phyloP scores from a whole-genome alignment of 768 basidiomycete species.

The Collybia sordida region DNA sequence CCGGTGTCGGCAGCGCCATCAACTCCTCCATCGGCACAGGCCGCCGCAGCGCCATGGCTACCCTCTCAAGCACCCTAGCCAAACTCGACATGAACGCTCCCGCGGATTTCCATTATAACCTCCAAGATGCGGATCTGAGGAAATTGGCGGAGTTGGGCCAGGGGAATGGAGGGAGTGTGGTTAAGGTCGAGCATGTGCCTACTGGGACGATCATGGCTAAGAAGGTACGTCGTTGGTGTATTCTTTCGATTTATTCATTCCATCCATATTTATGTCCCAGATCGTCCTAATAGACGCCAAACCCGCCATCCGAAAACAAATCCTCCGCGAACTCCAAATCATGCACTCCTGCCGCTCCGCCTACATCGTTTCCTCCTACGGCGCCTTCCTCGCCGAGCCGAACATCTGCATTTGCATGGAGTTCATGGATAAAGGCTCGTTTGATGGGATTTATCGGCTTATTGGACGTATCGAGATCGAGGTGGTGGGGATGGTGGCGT shows the following conservation, averaged over 20 bases:
- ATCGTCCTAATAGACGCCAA: conserved; percentile 98
- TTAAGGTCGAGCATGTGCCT: conserved; percentile 90
- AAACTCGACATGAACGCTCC: conserved; percentile 82
- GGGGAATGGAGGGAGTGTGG: conserved; percentile 97
- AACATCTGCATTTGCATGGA: conserved; percentile 99
- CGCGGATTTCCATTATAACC: conserved; percentile 77
- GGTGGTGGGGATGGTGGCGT: conserved; percentile 91
- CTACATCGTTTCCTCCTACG: conserved; percentile 96
- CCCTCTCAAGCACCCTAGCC: conserved; percentile 79
- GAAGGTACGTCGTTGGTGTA: conserved; percentile 72
- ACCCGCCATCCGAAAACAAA: conserved; percentile 94
- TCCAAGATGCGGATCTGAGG: conserved; percentile 85
- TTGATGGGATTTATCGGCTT: conserved; percentile 94
- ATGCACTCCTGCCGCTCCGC: conserved; percentile 95
- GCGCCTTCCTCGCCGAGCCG: conserved; percentile 93
- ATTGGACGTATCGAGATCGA: conserved; percentile 90
- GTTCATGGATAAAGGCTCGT: conserved; percentile 88
- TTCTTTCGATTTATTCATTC: neutral
- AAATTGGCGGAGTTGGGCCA: conserved; percentile 89
- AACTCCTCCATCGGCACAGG: conserved; percentile 12
- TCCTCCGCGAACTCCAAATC: conserved; percentile 95
- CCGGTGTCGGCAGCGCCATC: neutral
- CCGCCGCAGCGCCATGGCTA: conserved; percentile 67
- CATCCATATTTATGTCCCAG: conserved; percentile 43
- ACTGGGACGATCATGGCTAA: conserved; percentile 95